These are phyloP conservation scores for Cladophialophora carrionii DNA, from an alignment of 2,329 filamentous ascomycete genomes.

Conservation along the genomic window DNA sequence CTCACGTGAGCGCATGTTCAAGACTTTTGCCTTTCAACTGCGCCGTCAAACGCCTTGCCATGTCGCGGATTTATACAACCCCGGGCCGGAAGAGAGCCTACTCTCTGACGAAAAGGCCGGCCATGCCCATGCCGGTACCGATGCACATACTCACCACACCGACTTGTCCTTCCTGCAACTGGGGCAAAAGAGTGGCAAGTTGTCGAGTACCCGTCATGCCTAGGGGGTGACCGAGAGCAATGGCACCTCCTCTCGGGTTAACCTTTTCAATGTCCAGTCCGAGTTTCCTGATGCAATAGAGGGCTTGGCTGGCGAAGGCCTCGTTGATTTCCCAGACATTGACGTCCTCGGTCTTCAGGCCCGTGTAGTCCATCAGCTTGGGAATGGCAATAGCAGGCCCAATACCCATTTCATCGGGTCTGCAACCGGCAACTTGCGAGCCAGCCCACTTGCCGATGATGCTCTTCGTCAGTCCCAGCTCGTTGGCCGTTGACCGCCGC, in stretches of 20 bases:
- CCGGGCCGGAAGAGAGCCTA: conserved; percentile 42
- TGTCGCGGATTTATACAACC: neutral
- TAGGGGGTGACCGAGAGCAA: conserved; percentile 89
- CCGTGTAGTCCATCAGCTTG: conserved; percentile 71
- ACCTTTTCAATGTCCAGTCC: conserved; percentile 66
- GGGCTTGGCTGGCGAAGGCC: conserved; percentile 66
- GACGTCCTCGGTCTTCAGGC: conserved; percentile 69
- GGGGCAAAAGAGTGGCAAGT: conserved; percentile 71
- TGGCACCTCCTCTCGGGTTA: conserved; percentile 90
- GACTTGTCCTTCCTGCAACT: conserved; percentile 70
- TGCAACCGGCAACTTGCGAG: conserved; percentile 74
- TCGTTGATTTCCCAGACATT: conserved; percentile 94
- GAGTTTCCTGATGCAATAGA: conserved; percentile 70
- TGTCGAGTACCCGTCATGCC: conserved; percentile 86
- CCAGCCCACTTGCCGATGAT: conserved; percentile 85
- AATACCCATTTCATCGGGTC: conserved; percentile 91
- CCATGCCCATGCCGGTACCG: conserved; percentile 79
- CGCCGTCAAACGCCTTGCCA: neutral
- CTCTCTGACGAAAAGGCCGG: conserved; percentile 67
- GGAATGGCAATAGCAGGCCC: conserved; percentile 87
- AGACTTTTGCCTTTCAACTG: neutral
- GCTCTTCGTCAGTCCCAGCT: conserved; percentile 67
- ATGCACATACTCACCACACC: conserved; percentile 92
- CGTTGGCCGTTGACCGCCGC: conserved; percentile 75
- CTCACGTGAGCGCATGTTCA: neutral